Evolutionary conservation across 805 yeast species (phyloP), one percentile per base, ranked within the genome.

Genomic region (Isabelozyma heimii): DNA sequence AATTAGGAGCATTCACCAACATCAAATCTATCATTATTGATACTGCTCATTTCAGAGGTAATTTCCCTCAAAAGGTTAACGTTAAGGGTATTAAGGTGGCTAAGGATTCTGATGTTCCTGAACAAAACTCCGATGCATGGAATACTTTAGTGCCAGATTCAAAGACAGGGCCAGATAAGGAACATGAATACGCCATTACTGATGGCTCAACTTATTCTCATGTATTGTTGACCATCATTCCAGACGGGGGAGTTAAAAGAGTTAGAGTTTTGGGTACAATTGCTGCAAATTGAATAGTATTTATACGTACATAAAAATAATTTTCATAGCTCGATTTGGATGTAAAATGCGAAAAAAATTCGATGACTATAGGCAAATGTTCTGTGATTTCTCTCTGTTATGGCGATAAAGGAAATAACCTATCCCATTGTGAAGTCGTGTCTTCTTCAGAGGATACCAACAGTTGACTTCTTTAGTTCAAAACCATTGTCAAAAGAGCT

Each of bases 201-300:
- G 52, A 60, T 6, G 53, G 54, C n/a, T 58, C 66, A 35, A 60
- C 67, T 1, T 81, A 66, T 58, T 80, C 91, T 8, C 96, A 91
- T 64, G 88, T 91, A 28, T 82, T 84, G 59, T 66, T 92, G 56
- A 82, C 88, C 8, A 86, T 92, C 66, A 87, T 91, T 55, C 99
- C 99, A 17, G 99, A 92, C 63, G 99, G 99, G 44, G 99, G 99
- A 52, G 89, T 91, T 48, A 92, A 92, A 76, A 81, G 99, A 65
- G 70, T 92, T 37, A 81, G 96, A 55, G 94, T 91, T 26, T 80
- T 82, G 59, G 98, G 97, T 40, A 73, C 73, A 30, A 64, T 70
- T 45, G 67, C 56, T 40, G 26, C 43, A 40, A 17, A 40, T 17
- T 38, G 14, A 14, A 26, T 20, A 20, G 14, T 40, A 8, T 15